Base-by-base conservation (phyloP, 2,329 filamentous ascomycete species). In the Aspergillus fijiensis region DNA sequence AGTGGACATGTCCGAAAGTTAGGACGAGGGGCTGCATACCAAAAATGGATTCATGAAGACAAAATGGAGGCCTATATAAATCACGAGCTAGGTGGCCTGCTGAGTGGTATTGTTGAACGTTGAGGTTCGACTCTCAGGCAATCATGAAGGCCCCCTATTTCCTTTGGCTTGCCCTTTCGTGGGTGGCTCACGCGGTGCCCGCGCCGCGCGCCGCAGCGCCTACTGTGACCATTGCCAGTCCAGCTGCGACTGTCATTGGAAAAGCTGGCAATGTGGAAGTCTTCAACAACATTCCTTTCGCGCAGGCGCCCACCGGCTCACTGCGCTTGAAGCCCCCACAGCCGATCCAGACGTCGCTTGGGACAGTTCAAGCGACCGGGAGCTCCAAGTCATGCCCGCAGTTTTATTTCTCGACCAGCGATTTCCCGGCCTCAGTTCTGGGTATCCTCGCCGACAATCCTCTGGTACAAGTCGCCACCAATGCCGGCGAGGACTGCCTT, bases 231-330 rank as follows among this genome's bases (percentile, higher is more conserved):
- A 82, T 87, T 39, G 74, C 81, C 1, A 80, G 82, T 3, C 73
- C 74, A 7, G 19, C 65, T 49, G 87, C 85, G 42, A 88, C 83
- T 4, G 76, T 90, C 35, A 71, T 73, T 19, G 74, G 72, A 10
- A 66, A 42, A 58, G 75, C 65, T 60, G 70, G 73, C 2, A 51
- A 72, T 2, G 81, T 91, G 21, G 90, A 94, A 59, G 84, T 80
- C 27, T 93, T 91, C 77, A 86, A 84, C 58, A 89, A 87, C 23
- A 91, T 95, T 58, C 90, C 90, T 3, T 95, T 87, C 69, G 89
- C 90, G 2, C 80, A 90, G 62, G 83, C 89, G 1, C 90, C 90
- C 0, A 81, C 84, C 0, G 89, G 88, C 0, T 72, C 80, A 3
- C 78, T 91, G 25, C 86, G 91, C 16, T 82, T 95, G 35, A 87